Evolutionary conservation across 352 stramenopile genomes (phyloP).

Genomic region (Globisporangium canariense): DNA sequence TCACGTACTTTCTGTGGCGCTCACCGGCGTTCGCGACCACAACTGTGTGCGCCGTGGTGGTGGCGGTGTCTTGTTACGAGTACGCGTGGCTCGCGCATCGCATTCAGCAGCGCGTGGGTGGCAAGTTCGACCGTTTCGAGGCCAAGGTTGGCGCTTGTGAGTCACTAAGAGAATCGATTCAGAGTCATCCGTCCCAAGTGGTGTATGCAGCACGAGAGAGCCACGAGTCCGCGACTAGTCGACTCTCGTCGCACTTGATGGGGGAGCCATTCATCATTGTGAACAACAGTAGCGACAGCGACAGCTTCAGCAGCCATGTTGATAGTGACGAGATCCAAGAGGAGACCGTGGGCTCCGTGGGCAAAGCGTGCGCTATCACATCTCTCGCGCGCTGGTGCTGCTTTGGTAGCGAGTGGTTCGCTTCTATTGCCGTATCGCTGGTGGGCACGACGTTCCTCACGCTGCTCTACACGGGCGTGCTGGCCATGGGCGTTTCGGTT

Average conservation of each 20-base stretch:
- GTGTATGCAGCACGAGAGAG: background rate
- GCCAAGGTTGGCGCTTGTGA: background rate
- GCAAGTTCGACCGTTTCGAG: slow-evolving; percentile 6
- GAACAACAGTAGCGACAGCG: background rate
- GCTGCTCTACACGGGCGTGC: background rate
- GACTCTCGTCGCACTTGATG: slow-evolving; percentile 3
- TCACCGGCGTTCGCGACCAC: slow-evolving; percentile 60
- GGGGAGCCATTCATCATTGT: background rate
- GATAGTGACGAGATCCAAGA: slow-evolving; percentile 1
- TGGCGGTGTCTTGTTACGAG: slow-evolving; percentile 62
- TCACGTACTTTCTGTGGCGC: slow-evolving; percentile 63
- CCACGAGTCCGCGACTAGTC: slow-evolving; percentile 1
- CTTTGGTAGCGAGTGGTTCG: slow-evolving; percentile 5
- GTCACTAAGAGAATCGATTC: slow-evolving; percentile 5
- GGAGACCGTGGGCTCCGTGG: background rate
- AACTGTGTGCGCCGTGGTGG: slow-evolving; percentile 60
- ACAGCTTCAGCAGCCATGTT: background rate
- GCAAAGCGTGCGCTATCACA: slow-evolving; percentile 9
- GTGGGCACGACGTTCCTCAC: slow-evolving; percentile 3
- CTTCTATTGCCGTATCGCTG: background rate
- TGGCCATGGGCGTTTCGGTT: slow-evolving; percentile 2
- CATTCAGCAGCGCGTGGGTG: slow-evolving; percentile 49
- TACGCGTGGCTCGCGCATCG: slow-evolving; percentile 68
- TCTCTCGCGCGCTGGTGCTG: background rate
- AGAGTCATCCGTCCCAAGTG: slow-evolving; percentile 24